Percentiles rank a stretch among this genome's conserved stretches.
Conservation (phyloP, 2,329 filamentous ascomycete genomes). For the Tolypocladium amazonense region DNA sequence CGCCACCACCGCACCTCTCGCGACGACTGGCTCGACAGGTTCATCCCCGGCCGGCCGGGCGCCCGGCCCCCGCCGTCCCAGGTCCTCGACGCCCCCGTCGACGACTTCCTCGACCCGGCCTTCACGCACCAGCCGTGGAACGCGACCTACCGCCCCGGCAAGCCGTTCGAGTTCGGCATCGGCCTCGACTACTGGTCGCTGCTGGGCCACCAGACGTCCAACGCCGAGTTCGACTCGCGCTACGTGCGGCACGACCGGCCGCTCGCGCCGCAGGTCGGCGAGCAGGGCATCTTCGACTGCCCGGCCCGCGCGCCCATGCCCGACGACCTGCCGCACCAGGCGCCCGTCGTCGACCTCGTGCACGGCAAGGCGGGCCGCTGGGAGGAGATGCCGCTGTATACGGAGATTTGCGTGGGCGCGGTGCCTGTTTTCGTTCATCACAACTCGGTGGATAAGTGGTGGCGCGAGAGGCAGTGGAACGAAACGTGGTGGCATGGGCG, state of each 20-base stretch:
- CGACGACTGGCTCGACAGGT: slow-evolving; percentile 10
- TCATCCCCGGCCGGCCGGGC: slow-evolving; percentile 11
- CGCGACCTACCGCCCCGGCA: slow-evolving; percentile 8
- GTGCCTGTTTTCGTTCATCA: slow-evolving; percentile 19
- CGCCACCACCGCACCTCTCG: slow-evolving; percentile 11
- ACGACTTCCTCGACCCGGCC: slow-evolving; percentile 12
- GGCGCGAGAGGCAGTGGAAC: slow-evolving; percentile 12
- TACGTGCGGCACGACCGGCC: slow-evolving; percentile 12
- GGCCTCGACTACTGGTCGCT: slow-evolving; percentile 16
- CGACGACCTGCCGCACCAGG: slow-evolving; percentile 4
- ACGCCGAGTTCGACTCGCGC: slow-evolving; percentile 11
- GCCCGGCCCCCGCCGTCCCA: slow-evolving; percentile 8
- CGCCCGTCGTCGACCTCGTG: slow-evolving; percentile 1
- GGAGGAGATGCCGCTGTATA: slow-evolving; percentile 15
- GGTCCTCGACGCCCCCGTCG: slow-evolving; percentile 6
- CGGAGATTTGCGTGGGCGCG: slow-evolving; percentile 15
- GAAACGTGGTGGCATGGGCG: slow-evolving; percentile 14
- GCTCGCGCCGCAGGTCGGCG: slow-evolving; percentile 10
- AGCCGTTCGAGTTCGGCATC: slow-evolving; percentile 15
- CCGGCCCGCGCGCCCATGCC: slow-evolving; percentile 7
- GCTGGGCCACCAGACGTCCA: slow-evolving; percentile 13
- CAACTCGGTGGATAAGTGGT: slow-evolving; percentile 11
- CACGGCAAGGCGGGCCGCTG: slow-evolving; percentile 8
- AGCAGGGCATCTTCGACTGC: slow-evolving; percentile 11
- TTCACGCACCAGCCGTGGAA: slow-evolving; percentile 13